These are phyloP conservation scores for Oxyria digyna DNA, from an alignment of 148 eudicot genomes.

Conservation along the genomic window DNA sequence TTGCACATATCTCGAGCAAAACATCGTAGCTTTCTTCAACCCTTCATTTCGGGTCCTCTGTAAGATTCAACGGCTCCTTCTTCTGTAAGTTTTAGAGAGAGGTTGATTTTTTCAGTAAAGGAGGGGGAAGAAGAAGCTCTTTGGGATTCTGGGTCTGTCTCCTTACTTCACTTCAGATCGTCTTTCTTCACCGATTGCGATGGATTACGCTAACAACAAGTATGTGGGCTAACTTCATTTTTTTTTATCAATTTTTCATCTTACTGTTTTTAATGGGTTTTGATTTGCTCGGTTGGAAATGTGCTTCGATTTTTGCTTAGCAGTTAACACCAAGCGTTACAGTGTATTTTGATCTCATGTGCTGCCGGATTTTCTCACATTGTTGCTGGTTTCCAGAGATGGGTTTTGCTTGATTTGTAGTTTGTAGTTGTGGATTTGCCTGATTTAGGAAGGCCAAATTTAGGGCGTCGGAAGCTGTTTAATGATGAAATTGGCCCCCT, in stretches of 20 bases:
- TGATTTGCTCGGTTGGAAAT: not conserved
- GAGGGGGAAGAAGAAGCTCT: not conserved
- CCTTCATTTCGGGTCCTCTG: not conserved
- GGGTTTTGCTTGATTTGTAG: slow-evolving; percentile 7
- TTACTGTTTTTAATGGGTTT: slow-evolving; percentile 8
- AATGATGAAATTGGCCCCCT: not conserved
- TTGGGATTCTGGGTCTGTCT: not conserved
- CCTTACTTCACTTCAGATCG: not conserved
- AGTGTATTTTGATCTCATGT: not conserved
- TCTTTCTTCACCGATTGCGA: not conserved
- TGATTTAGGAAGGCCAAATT: not conserved
- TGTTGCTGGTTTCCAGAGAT: slow-evolving; percentile 15
- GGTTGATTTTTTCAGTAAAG: not conserved
- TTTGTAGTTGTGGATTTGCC: slow-evolving; percentile 10
- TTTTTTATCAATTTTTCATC: not conserved
- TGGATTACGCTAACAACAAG: not conserved
- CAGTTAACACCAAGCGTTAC: not conserved
- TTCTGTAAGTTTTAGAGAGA: not conserved
- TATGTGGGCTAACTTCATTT: not conserved
- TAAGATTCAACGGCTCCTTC: slow-evolving; percentile 8
- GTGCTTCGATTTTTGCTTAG: not conserved
- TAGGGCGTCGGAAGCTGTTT: not conserved
- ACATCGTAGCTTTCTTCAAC: not conserved
- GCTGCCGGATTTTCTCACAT: not conserved
- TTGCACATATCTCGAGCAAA: slow-evolving; percentile 22